Percentiles rank a stretch among this genome's conserved stretches.
phyloP scores from a whole-genome alignment of 2,329 filamentous ascomycete genomes.

The Calcarisporium arbuscula region DNA sequence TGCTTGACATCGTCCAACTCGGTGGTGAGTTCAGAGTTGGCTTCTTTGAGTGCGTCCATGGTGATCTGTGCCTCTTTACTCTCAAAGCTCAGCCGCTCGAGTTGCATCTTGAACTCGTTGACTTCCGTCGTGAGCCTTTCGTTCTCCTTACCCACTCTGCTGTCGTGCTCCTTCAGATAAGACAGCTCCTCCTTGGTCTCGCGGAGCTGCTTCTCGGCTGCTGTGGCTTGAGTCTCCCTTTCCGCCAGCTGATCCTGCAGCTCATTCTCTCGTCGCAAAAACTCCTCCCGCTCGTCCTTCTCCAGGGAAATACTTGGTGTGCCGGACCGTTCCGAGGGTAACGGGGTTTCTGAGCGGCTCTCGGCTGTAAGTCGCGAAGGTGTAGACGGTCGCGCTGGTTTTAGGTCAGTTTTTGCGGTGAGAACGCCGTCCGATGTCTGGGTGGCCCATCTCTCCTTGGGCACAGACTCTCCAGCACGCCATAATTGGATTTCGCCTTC shows the following conservation, averaged over 20 bases:
- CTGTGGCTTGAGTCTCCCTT: conserved; percentile 74
- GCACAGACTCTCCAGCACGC: conserved; percentile 82
- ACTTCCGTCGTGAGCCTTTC: conserved; percentile 79
- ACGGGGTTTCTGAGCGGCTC: conserved; percentile 55
- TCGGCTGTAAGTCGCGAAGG: conserved; percentile 46
- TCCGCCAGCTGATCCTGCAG: conserved; percentile 94
- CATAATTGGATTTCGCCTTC: conserved; percentile 82
- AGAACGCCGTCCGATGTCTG: conserved; percentile 42
- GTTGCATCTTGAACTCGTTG: conserved; percentile 92
- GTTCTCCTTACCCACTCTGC: conserved; percentile 80
- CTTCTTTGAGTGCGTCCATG: conserved; percentile 95
- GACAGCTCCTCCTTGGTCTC: conserved; percentile 82
- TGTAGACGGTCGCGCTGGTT: conserved; percentile 46
- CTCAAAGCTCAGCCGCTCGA: conserved; percentile 93
- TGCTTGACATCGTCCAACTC: conserved; percentile 96
- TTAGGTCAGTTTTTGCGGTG: conserved; percentile 35
- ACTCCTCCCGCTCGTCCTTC: conserved; percentile 96
- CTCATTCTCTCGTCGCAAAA: conserved; percentile 90
- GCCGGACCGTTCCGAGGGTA: conserved; percentile 71
- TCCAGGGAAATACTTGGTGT: conserved; percentile 86
- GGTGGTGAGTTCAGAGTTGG: conserved; percentile 83
- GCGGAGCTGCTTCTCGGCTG: conserved; percentile 71
- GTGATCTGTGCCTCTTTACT: conserved; percentile 95
- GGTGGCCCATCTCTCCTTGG: conserved; percentile 79
- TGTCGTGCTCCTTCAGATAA: conserved; percentile 79